Evolutionary conservation across 2,329 filamentous ascomycete genomes (phyloP).

Genomic region (Trichoderma arundinaceum): DNA sequence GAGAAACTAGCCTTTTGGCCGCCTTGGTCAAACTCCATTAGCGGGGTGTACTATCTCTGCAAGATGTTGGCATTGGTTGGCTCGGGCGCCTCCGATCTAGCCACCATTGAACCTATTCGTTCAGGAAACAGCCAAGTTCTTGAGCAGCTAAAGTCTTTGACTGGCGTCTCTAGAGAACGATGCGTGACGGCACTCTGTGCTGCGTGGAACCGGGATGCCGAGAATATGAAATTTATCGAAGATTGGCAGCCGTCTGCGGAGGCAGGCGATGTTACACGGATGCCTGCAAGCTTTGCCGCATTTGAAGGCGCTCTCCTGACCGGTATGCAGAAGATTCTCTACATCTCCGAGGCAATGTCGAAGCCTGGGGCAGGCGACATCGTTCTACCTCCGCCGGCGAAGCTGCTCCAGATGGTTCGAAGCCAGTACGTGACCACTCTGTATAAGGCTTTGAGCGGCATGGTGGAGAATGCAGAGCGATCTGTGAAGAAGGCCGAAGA

Average conservation of each 20-base stretch:
- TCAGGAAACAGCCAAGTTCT: slow-evolving; percentile 60
- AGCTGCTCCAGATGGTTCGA: slow-evolving; percentile 87
- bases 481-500: slow-evolving; percentile 68
- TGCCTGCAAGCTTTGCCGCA: slow-evolving; percentile 83
- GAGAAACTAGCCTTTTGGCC: slow-evolving; percentile 97
- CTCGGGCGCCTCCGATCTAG: slow-evolving; percentile 86
- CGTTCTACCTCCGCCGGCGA: slow-evolving; percentile 81
- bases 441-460: slow-evolving; percentile 91
- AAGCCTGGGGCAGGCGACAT: slow-evolving; percentile 78
- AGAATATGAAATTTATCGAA: slow-evolving; percentile 89
- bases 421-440: slow-evolving; percentile 91
- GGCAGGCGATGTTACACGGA: slow-evolving; percentile 83
- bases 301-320: slow-evolving; percentile 83
- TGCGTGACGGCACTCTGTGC: slow-evolving; percentile 84
- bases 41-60: slow-evolving; percentile 87
- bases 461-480: slow-evolving; percentile 95
- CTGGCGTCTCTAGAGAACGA: slow-evolving; percentile 80
- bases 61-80: slow-evolving; percentile 83
- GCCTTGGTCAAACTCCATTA: slow-evolving; percentile 87
- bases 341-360: slow-evolving; percentile 82
- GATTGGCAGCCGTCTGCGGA: slow-evolving; percentile 89
- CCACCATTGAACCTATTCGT: slow-evolving; percentile 71
- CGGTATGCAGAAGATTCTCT: slow-evolving; percentile 94
- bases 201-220: slow-evolving; percentile 91
- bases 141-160: slow-evolving; percentile 76